Evolutionary conservation across 768 basidiomycete species (phyloP).

Genomic region (Chlorophyllum brunneum): DNA sequence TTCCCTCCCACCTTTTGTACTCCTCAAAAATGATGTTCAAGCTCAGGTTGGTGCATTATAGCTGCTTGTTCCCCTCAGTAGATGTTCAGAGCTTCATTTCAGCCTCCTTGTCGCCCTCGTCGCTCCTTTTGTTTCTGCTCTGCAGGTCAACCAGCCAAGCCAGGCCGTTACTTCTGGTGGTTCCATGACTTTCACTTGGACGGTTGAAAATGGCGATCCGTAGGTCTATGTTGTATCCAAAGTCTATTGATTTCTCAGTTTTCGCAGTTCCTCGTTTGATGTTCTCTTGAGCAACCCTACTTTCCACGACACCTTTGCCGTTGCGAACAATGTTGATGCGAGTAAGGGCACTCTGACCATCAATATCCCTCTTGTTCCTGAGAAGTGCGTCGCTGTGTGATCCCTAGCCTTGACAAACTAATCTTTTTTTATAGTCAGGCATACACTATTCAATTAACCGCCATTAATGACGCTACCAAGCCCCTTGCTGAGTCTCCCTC

Average conservation of each 20-base stretch:
- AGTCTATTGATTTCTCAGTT: neutral
- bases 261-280: conserved; percentile 28
- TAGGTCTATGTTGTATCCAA: conserved; percentile 18
- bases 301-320: conserved; percentile 53
- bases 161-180: conserved; percentile 27
- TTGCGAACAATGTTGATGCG: conserved; percentile 51
- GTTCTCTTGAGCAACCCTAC: conserved; percentile 42
- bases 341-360: conserved; percentile 30
- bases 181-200: conserved; percentile 44
- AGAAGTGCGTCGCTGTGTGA: conserved; percentile 32
- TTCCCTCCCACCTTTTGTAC: conserved; percentile 21
- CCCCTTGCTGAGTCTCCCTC: conserved; percentile 33
- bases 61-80: neutral
- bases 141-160: conserved; percentile 36
- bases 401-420: neutral
- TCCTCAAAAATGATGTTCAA: conserved; percentile 46
- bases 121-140: conserved; percentile 44
- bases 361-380: conserved; percentile 42
- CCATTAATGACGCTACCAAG: conserved; percentile 40
- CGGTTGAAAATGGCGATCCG: conserved; percentile 37
- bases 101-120: conserved; percentile 41
- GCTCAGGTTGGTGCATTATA: conserved; percentile 34
- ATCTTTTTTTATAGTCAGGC: neutral
- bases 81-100: conserved; percentile 6
- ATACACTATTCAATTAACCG: conserved; percentile 47